These are phyloP conservation scores for Vanrija sp. DNA, from an alignment of 1,284 basidiomycete species.

Conservation along the genomic window DNA sequence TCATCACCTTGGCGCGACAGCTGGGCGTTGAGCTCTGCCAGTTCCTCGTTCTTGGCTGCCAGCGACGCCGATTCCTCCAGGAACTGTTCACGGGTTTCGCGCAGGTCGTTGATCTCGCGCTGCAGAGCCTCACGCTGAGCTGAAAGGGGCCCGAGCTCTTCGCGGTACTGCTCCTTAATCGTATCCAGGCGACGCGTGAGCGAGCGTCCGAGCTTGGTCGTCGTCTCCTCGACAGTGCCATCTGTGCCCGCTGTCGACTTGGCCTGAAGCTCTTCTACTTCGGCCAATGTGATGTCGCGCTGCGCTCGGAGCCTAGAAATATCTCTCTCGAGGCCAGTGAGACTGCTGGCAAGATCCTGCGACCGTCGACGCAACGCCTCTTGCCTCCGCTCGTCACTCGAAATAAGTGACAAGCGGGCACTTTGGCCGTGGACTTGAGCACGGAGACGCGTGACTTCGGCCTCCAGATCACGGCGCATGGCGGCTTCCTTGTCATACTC, in stretches of 20 bases:
- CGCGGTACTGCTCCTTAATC: conserved; percentile 80
- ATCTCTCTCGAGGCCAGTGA: conserved; percentile 77
- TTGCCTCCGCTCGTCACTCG: conserved; percentile 69
- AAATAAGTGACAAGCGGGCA: conserved; percentile 74
- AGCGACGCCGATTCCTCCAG: conserved; percentile 86
- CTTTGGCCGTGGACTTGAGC: conserved; percentile 85
- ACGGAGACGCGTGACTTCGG: conserved; percentile 79
- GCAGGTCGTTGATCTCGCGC: conserved; percentile 82
- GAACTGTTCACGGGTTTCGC: conserved; percentile 77
- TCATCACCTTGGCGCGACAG: conserved; percentile 71
- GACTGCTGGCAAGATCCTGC: conserved; percentile 69
- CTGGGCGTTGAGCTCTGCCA: conserved; percentile 77
- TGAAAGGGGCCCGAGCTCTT: conserved; percentile 78
- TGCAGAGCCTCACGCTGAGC: conserved; percentile 72
- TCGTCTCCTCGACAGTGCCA: conserved; percentile 25
- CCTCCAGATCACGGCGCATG: conserved; percentile 81
- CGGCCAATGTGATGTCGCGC: conserved; percentile 84
- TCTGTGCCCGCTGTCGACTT: conserved; percentile 1
- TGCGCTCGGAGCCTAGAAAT: conserved; percentile 82
- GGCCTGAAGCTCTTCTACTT: conserved; percentile 80
- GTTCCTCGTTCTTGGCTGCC: conserved; percentile 86
- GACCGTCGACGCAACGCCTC: conserved; percentile 74
- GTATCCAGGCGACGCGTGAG: conserved; percentile 82
- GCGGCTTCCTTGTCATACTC: conserved; percentile 90
- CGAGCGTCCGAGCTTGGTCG: conserved; percentile 60